Evolutionary conservation across 73 alveolate genomes (phyloP).

Genomic region (Paramecium sexaurelia): DNA sequence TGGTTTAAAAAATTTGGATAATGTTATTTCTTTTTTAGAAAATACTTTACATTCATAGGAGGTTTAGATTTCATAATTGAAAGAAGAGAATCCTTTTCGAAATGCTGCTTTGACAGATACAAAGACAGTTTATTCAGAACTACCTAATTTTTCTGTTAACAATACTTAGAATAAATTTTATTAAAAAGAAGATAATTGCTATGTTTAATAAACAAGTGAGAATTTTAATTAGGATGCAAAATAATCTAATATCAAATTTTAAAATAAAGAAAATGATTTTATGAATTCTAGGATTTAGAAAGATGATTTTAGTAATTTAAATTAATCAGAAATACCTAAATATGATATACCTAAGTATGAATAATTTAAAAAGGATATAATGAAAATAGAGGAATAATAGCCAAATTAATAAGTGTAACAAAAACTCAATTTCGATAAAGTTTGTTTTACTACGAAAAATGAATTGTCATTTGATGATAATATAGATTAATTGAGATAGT

Average conservation of each 20-base stretch:
- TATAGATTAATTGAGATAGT: slow-evolving; percentile 42
- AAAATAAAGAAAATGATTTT: neutral
- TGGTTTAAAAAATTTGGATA: slow-evolving; percentile 27
- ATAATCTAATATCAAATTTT: neutral
- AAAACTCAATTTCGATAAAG: neutral
- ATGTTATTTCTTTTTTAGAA: slow-evolving; percentile 21
- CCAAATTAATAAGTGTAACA: neutral
- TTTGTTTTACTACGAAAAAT: neutral
- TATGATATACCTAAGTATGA: neutral
- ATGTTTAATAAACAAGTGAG: neutral
- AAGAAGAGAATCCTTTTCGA: neutral
- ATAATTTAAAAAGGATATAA: neutral
- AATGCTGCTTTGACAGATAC: slow-evolving; percentile 16
- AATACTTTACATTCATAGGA: slow-evolving; percentile 29
- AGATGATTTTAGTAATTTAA: neutral
- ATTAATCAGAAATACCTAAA: neutral
- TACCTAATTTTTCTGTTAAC: neutral
- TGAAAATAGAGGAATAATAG: neutral
- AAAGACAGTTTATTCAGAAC: neutral
- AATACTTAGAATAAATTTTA: neutral
- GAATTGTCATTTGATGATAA: slow-evolving; percentile 55
- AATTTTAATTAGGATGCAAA: neutral
- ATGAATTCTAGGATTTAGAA: neutral
- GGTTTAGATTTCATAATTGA: neutral
- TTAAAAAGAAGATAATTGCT: neutral